These are phyloP conservation scores for Xylaria sp. DNA, from an alignment of 2,329 filamentous ascomycete species.

Conservation along the genomic window DNA sequence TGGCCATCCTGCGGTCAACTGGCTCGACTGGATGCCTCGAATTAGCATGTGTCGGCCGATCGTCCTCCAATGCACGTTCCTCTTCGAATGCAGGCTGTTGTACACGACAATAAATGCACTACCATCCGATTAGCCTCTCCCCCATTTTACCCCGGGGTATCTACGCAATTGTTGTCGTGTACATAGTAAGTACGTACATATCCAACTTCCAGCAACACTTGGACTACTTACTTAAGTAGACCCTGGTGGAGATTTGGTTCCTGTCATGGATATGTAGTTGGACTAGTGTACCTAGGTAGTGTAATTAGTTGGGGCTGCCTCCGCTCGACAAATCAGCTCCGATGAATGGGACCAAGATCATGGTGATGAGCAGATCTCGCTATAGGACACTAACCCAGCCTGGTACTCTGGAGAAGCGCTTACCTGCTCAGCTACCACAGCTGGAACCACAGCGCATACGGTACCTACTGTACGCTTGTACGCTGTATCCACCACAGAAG, in stretches of 20 bases:
- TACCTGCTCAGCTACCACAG: not conserved
- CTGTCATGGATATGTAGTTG: too few species aligned
- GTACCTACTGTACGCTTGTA: not conserved
- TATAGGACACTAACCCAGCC: not conserved
- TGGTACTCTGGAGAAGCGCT: not conserved
- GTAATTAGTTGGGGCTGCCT: not conserved
- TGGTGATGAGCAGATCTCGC: conserved; percentile 12
- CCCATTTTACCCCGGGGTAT: conserved; percentile 26
- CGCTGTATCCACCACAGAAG: not conserved
- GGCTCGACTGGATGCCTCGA: conserved; percentile 15
- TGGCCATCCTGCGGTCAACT: conserved; percentile 21
- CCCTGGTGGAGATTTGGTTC: not conserved
- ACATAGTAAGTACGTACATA: too few species aligned
- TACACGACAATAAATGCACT: not conserved
- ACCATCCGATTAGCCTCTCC: not conserved
- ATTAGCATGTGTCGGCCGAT: conserved; percentile 8
- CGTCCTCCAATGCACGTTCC: not conserved
- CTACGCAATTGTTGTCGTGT: too few species aligned
- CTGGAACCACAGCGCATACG: not conserved
- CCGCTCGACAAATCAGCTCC: not conserved
- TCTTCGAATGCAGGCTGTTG: not conserved
- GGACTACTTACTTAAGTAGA: too few species aligned
- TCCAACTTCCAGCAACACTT: not conserved
- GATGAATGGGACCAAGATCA: not conserved
- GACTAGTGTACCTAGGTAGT: too few species aligned